phyloP scores from a whole-genome alignment of 2,329 filamentous ascomycete genomes.

The Clarireedia sp. region DNA sequence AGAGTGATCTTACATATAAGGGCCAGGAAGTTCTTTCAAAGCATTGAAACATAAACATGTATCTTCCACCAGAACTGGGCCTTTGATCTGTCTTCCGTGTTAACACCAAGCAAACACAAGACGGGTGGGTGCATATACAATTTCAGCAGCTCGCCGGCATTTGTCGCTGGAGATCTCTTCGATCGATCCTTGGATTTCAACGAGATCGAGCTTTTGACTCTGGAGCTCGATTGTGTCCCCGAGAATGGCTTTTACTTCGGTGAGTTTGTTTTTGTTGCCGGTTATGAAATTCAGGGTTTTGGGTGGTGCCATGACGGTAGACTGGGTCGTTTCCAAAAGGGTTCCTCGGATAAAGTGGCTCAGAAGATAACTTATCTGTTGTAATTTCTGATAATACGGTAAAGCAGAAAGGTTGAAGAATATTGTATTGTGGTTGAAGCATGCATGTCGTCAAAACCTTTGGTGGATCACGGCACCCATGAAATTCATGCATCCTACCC shows the following conservation, averaged over 20 bases:
- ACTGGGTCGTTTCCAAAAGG: neutral
- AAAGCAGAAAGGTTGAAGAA: neutral
- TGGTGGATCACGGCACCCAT: constrained; percentile 9
- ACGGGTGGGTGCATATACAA: constrained; percentile 39
- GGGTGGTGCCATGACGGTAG: constrained; percentile 16
- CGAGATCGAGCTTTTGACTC: constrained; percentile 69
- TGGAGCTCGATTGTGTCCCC: constrained; percentile 62
- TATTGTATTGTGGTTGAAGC: neutral
- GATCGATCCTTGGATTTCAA: constrained; percentile 85
- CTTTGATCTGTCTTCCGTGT: constrained; percentile 51
- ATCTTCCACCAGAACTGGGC: constrained; percentile 91
- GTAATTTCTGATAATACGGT: too few species aligned
- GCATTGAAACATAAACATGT: constrained; percentile 91
- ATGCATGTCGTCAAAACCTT: neutral
- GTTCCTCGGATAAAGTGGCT: neutral
- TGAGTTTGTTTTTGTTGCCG: constrained; percentile 88
- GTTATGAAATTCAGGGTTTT: constrained; percentile 82
- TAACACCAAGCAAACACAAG: constrained; percentile 6
- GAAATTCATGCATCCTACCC: neutral
- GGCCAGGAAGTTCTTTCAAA: constrained; percentile 81
- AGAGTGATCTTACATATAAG: constrained; percentile 67
- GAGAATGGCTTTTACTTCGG: constrained; percentile 82
- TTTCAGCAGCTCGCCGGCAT: constrained; percentile 70
- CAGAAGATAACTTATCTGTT: too few species aligned
- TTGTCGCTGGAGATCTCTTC: constrained; percentile 90